Evolutionary conservation across 1,284 basidiomycete species (phyloP).

Genomic region (Wolfiporia cocos): DNA sequence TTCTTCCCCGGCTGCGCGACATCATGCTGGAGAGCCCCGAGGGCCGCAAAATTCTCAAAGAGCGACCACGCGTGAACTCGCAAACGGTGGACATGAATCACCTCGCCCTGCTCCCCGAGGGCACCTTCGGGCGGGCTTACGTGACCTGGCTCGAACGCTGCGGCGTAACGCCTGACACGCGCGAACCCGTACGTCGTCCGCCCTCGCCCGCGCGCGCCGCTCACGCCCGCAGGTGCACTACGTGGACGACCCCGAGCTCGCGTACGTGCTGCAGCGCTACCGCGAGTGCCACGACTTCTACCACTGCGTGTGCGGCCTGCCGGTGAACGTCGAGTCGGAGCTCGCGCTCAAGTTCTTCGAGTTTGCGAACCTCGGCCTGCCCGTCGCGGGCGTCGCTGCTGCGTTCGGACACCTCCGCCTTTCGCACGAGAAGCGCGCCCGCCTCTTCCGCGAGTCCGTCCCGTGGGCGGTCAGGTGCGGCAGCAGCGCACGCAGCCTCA

Average conservation of each 20-base stretch:
- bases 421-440: conserved; percentile 44
- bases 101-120: conserved; percentile 64
- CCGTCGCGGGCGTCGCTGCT: conserved; percentile 82
- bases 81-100: conserved; percentile 71
- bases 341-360: conserved; percentile 97
- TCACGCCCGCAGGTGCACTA: conserved; percentile 71
- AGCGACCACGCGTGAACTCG: conserved; percentile 80
- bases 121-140: conserved; percentile 86
- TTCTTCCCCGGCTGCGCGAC: conserved; percentile 76
- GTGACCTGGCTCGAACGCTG: conserved; percentile 88
- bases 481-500: conserved; percentile 66
- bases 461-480: conserved; percentile 90
- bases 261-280: conserved; percentile 97
- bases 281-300: conserved; percentile 98
- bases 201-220: neutral
- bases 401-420: conserved; percentile 69
- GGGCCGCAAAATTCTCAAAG: conserved; percentile 78
- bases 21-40: conserved; percentile 77
- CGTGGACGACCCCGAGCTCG: conserved; percentile 88
- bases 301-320: conserved; percentile 84
- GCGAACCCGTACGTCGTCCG: conserved; percentile 80
- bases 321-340: conserved; percentile 88
- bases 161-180: conserved; percentile 92
- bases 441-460: conserved; percentile 74
- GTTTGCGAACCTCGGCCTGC: conserved; percentile 87